Base-by-base conservation (phyloP, 257 asterid genomes). In the Agastache rugosa region DNA sequence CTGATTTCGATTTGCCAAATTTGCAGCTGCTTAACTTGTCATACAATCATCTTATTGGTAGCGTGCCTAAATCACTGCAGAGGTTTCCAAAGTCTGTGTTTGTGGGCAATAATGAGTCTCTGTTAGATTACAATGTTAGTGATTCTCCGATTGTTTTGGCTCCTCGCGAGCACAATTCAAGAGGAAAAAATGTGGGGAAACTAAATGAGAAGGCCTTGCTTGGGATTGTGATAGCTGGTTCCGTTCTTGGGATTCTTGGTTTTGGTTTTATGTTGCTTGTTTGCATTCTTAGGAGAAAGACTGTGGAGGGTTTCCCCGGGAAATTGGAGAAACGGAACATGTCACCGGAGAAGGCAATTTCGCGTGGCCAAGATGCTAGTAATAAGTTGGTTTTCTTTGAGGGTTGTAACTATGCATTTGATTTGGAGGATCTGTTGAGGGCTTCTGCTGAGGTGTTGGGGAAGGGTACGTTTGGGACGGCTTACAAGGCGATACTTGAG, bases 401-500 rank as follows among this genome's bases (percentile, higher is more conserved):
- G 86, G 99, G 96, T 10, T 90, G 98, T 76, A 89, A 85, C 61
- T 89, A 78, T 72, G 93, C 93, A 2, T 95, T 92, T 61, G 97
- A 95, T 82, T 82, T 95, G 76, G 99, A 95, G 82, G 99, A 95
- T 77, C 82, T 95, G 75, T 77, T 95, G 83, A 90, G 97, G 80
- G 99, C 99, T 68, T 95, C 99, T 12, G 99, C 98, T 1, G 99
- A 95, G 75, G 98, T 95, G 0, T 61, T 95, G 79, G 98, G 98
- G 27, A 95, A 92, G 83, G 99, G 99, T 17, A 85, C 96, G 0
- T 92, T 87, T 50, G 98, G 99, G 31, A 92, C 82, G 53, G 87
- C 97, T 2, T 95, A 95, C 65, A 89, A 89, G 87, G 99, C 96
- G 2, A 86, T 90, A 62, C 72, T 94, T 17, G 99, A 92, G 81